Percentiles rank a stretch among this genome's conserved stretches.
phyloP scores from a whole-genome alignment of 805 yeast genomes.

The Maudiozyma pseudohumilis region DNA sequence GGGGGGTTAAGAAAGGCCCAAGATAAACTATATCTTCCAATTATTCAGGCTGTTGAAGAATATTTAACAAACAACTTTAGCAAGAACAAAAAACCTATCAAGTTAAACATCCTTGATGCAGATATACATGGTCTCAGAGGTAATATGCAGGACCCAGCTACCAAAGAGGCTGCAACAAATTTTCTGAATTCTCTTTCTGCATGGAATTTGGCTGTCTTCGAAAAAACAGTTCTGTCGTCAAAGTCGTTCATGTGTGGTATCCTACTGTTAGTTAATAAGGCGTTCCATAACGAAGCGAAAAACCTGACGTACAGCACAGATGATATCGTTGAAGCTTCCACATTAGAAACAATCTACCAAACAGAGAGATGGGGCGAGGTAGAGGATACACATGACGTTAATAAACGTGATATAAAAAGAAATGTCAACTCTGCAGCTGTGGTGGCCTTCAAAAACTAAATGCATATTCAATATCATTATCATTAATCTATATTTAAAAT shows the following conservation, averaged over 20 bases:
- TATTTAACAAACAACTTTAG: constrained; percentile 34
- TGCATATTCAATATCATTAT: background rate
- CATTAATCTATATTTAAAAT: background rate
- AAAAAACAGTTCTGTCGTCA: constrained; percentile 75
- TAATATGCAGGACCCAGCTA: constrained; percentile 54
- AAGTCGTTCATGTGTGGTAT: constrained; percentile 83
- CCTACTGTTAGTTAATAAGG: constrained; percentile 43
- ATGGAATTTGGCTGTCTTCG: constrained; percentile 82
- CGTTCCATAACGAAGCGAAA: constrained; percentile 2
- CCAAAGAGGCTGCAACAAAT: constrained; percentile 48
- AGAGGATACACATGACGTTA: constrained; percentile 98
- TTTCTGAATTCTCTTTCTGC: constrained; percentile 56
- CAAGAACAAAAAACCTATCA: constrained; percentile 21
- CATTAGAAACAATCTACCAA: constrained; percentile 76
- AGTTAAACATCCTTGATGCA: constrained; percentile 59
- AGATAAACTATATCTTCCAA: constrained; percentile 63
- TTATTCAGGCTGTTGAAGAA: constrained; percentile 56
- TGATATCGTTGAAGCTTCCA: constrained; percentile 66
- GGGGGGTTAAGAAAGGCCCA: constrained; percentile 77
- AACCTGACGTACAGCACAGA: constrained; percentile 41
- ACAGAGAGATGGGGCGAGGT: constrained; percentile 96
- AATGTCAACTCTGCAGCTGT: constrained; percentile 71
- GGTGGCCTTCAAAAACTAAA: constrained; percentile 30
- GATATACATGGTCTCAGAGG: constrained; percentile 77
- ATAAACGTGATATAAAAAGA: constrained; percentile 78